Evolutionary conservation across 495 filamentous ascomycete species (phyloP).

Genomic region (Penicillium steckii): DNA sequence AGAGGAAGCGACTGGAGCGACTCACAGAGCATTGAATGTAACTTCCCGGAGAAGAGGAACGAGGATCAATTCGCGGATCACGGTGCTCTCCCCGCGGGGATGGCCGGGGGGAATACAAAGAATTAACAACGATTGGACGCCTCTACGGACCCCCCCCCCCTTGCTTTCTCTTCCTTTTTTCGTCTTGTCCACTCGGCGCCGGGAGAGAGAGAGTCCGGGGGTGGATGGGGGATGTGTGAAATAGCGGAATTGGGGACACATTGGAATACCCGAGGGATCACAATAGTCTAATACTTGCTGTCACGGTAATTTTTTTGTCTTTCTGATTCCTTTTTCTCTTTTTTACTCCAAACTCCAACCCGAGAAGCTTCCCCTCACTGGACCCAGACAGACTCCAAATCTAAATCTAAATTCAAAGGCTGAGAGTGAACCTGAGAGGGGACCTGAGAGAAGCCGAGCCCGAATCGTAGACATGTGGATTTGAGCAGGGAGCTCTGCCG

Average conservation of each 20-base stretch:
- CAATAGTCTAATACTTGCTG: not conserved
- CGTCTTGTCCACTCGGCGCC: not conserved
- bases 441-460: too few relatives aligned
- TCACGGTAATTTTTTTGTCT: not conserved
- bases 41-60: conserved; percentile 17
- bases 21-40: conserved; percentile 10
- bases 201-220: conserved; percentile 4
- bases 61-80: conserved; percentile 22
- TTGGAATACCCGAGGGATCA: conserved; percentile 22
- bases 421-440: too few relatives aligned
- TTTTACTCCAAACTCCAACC: not conserved
- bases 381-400: too few relatives aligned
- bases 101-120: conserved; percentile 4
- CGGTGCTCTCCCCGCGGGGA: conserved; percentile 19
- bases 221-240: not conserved
- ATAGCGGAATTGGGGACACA: not conserved
- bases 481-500: not conserved
- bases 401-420: too few relatives aligned
- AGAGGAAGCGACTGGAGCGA: not conserved
- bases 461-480: not conserved
- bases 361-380: not conserved
- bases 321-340: not conserved
- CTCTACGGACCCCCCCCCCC: not conserved
- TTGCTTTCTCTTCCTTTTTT: not conserved
- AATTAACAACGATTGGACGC: conserved; percentile 3